phyloP scores from a whole-genome alignment of 768 basidiomycete genomes.

The Rhodotorula toruloides region DNA sequence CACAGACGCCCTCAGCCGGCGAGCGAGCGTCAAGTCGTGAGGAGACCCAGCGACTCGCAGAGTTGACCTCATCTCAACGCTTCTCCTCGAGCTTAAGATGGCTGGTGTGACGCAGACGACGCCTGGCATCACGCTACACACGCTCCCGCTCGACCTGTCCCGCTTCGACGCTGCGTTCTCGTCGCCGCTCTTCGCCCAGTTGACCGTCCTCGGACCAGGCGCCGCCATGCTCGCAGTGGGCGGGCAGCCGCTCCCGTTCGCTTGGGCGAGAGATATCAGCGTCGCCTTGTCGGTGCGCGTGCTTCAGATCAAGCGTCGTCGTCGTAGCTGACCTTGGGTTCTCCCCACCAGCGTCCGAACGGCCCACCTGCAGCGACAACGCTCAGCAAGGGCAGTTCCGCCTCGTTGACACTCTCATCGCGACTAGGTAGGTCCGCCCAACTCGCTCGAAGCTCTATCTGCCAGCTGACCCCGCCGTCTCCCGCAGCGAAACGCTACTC shows the following conservation, averaged over 20 bases:
- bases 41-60: background rate
- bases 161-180: slow-evolving; percentile 1
- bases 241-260: background rate
- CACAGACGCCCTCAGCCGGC: background rate
- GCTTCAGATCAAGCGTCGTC: background rate
- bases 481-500: slow-evolving; percentile 34
- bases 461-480: background rate
- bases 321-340: background rate
- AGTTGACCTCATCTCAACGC: too few relatives aligned
- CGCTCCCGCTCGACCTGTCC: slow-evolving; percentile 11
- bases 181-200: slow-evolving; percentile 20
- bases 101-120: too few relatives aligned
- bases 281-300: slow-evolving; percentile 26
- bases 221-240: slow-evolving; percentile 17
- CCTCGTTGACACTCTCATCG: slow-evolving; percentile 16
- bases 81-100: too few relatives aligned
- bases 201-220: slow-evolving; percentile 3
- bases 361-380: background rate
- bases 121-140: background rate
- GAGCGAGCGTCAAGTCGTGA: background rate
- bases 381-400: background rate
- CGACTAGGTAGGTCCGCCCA: slow-evolving; percentile 9
- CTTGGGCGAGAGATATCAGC: slow-evolving; percentile 13
- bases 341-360: background rate
- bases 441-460: background rate